phyloP scores from a whole-genome alignment of 768 basidiomycete species.

The Auricularia sp. region DNA sequence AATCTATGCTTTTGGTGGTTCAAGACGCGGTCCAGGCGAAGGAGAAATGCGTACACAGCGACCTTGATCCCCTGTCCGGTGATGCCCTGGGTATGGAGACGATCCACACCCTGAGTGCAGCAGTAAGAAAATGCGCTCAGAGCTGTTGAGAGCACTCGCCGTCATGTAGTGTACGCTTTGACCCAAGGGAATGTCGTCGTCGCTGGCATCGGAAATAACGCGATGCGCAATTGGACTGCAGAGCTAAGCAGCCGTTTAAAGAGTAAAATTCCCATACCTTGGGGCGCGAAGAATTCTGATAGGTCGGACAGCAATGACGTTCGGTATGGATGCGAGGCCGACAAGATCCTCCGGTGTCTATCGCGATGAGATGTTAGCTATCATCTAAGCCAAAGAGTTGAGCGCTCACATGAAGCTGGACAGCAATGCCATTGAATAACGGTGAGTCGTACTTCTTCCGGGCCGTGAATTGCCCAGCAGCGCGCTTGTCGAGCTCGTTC shows the following conservation, averaged over 20 bases:
- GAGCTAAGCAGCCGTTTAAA: neutral
- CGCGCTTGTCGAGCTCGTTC: neutral
- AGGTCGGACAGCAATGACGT: slow-evolving; percentile 3
- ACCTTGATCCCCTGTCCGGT: slow-evolving; percentile 57
- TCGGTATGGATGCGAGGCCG: neutral
- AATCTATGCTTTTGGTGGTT: slow-evolving; percentile 19
- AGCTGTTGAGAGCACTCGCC: neutral
- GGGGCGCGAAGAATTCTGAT: neutral
- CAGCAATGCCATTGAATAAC: neutral
- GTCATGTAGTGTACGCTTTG: slow-evolving; percentile 5
- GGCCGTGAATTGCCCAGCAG: neutral
- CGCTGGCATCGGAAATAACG: neutral
- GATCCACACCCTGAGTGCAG: slow-evolving; percentile 37
- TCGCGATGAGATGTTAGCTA: neutral
- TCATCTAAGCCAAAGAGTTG: neutral
- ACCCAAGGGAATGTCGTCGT: neutral
- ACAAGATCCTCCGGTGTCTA: slow-evolving; percentile 3
- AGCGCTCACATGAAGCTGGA: neutral
- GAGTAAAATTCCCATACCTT: neutral
- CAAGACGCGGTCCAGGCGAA: slow-evolving; percentile 2
- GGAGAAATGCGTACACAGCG: slow-evolving; percentile 37
- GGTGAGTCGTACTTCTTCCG: neutral
- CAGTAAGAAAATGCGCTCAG: neutral
- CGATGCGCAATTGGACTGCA: slow-evolving; percentile 1
- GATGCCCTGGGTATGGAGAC: slow-evolving; percentile 52